Base-by-base conservation (phyloP, 305 asterid genomes). In the Plantago coronopus region DNA sequence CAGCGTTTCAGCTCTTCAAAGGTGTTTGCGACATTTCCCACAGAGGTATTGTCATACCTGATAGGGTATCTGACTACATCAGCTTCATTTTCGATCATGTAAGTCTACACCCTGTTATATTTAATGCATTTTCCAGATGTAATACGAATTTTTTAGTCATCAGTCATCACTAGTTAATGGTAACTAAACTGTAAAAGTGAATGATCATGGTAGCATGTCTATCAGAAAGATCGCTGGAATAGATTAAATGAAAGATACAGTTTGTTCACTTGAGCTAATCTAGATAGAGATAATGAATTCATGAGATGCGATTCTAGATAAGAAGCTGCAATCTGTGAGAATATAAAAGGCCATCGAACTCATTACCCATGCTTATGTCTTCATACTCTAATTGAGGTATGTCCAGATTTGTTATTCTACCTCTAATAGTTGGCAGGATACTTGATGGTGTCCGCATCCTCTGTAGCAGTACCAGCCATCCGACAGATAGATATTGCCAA, bases 21-120 rank as follows among this genome's bases (percentile, higher is more conserved):
- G 74, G 89, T n/a, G 69, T 80, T 51, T 80, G 77, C 50, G 84
- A 83, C 72, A 74, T 78, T n/a, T 76, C 78, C 46, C 71, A 79
- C 42, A 69, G 81, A 75, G 90, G 90, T 37, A 56, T 84, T 67
- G 63, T 79, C 72, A 68, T 84, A 69, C 72, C 88, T 13, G 87
- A 87, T 34, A 77, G 1, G 82, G 68, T 77, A 40, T 81, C 90
- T 17, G 95, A 87, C 53, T 82, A 77, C 72, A 70, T 70, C 69
- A 80, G 79, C 80, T 84, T 87, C 79, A 69, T 79, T 64, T 49
- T 84, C 19, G 83, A 87, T 59, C 87, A 82, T 83, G 95, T 84
- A 76, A 69, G 43, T 31, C 22, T 31, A 31, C 29, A 46, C 48
- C 7, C 54, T 27, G 3, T 27, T 27, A 27, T 8, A 27, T 2